phyloP scores from a whole-genome alignment of 176 grass and related monocot species.

The Miscanthus lutarioriparius region DNA sequence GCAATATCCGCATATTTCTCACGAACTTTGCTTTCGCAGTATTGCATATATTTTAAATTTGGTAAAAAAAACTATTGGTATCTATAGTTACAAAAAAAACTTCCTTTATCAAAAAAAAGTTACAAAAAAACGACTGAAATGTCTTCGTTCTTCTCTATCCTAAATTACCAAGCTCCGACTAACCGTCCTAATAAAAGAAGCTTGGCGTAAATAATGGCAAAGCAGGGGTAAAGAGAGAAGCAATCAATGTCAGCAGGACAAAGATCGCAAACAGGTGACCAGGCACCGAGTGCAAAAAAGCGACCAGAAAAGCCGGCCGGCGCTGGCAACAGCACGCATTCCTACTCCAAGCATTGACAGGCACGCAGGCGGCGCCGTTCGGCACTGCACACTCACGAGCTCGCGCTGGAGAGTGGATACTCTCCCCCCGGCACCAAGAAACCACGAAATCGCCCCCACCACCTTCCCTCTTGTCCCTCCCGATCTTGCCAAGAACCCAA shows the following conservation, averaged over 20 bases:
- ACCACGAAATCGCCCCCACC: constrained; percentile 13
- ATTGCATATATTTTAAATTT: too few species aligned
- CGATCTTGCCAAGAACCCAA: constrained; percentile 17
- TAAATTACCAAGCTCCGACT: too few species aligned
- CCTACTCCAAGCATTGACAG: constrained; percentile 4
- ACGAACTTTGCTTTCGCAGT: too few species aligned
- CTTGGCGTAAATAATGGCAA: neutral
- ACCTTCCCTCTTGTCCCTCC: constrained; percentile 12
- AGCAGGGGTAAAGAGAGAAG: neutral
- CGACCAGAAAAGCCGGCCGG: constrained; percentile 3
- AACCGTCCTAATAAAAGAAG: too few species aligned
- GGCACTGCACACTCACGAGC: constrained; percentile 11
- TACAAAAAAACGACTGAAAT: too few species aligned
- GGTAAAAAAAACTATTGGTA: too few species aligned
- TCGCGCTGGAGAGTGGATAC: constrained; percentile 14
- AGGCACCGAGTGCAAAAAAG: neutral
- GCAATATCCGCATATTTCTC: too few species aligned
- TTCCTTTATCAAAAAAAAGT: too few species aligned
- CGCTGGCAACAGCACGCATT: constrained; percentile 10
- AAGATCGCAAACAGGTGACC: neutral
- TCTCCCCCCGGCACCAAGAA: constrained; percentile 25
- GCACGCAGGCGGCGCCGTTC: neutral
- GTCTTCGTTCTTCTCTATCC: too few species aligned
- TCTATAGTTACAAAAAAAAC: too few species aligned
- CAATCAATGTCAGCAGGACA: neutral